Conservation (phyloP, 495 filamentous ascomycete genomes). For the Xylaria grammica region DNA sequence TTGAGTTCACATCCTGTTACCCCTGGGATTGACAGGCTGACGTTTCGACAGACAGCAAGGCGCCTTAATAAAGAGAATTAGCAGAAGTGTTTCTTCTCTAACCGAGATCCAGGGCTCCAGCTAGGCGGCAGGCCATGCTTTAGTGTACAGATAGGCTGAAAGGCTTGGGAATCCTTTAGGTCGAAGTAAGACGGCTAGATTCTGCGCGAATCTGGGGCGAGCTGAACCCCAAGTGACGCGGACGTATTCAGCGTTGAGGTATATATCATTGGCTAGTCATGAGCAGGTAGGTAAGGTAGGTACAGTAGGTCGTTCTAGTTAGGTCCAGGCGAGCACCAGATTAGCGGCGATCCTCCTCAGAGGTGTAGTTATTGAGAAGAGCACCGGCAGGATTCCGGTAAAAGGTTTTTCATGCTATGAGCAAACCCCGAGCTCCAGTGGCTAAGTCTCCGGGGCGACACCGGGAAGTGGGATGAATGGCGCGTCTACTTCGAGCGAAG, state of each 20-base stretch:
- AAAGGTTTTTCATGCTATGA: background rate
- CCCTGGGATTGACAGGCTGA: background rate
- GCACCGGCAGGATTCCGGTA: too few species aligned
- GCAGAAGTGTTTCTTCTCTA: background rate
- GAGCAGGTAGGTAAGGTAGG: too few species aligned
- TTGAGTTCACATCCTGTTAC: slow-evolving; percentile 13
- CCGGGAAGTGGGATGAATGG: background rate
- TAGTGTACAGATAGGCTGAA: background rate
- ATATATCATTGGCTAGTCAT: too few species aligned
- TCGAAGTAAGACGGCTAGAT: too few species aligned
- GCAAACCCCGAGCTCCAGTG: background rate
- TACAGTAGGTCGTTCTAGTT: background rate
- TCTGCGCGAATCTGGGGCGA: background rate
- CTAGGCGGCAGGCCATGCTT: background rate
- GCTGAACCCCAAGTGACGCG: background rate
- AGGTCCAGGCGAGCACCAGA: background rate
- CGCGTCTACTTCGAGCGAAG: background rate
- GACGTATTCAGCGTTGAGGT: background rate
- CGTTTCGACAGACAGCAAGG: background rate
- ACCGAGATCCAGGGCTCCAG: background rate
- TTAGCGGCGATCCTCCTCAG: slow-evolving; percentile 8
- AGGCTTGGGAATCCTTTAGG: background rate
- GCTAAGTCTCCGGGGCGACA: background rate
- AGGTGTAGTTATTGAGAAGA: too few species aligned
- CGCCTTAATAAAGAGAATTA: background rate